These are phyloP conservation scores for Phyllosticta citribraziliensis DNA, from an alignment of 2,329 filamentous ascomycete species.

Conservation along the genomic window DNA sequence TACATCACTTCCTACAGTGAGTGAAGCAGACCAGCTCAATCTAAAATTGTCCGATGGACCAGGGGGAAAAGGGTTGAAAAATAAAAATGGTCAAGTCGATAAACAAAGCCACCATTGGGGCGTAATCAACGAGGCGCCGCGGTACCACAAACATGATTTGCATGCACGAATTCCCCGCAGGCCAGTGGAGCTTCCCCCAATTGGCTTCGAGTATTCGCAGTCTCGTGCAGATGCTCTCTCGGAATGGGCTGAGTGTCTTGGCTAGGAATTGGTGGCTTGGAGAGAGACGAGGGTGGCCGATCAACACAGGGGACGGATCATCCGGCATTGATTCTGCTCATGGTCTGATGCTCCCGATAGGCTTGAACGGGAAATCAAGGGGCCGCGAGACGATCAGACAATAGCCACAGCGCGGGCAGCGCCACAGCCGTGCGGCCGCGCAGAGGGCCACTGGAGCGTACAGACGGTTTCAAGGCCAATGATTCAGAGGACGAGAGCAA, in stretches of 20 bases:
- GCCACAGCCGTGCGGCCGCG: constrained; percentile 10
- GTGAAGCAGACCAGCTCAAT: constrained; percentile 11
- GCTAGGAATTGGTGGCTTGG: not conserved
- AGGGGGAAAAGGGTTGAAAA: not conserved
- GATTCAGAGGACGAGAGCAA: not conserved
- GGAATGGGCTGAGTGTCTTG: not conserved
- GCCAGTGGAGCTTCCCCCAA: not conserved
- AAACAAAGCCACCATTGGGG: not conserved
- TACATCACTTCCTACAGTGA: constrained; percentile 49
- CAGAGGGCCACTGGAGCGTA: not conserved
- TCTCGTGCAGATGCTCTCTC: not conserved
- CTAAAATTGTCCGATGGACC: not conserved
- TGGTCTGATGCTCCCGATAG: not conserved
- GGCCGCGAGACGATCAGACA: not conserved
- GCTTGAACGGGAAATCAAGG: not conserved
- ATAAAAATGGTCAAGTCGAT: not conserved
- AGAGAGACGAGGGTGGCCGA: not conserved
- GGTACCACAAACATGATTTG: not conserved
- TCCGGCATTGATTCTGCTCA: not conserved
- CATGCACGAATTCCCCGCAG: constrained; percentile 7
- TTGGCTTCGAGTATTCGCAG: not conserved
- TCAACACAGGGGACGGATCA: not conserved
- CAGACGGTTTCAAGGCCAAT: not conserved
- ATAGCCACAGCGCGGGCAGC: not conserved
- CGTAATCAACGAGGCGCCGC: not conserved